These are phyloP conservation scores for Fusarium musae DNA, from an alignment of 2,329 filamentous ascomycete species.

Conservation along the genomic window DNA sequence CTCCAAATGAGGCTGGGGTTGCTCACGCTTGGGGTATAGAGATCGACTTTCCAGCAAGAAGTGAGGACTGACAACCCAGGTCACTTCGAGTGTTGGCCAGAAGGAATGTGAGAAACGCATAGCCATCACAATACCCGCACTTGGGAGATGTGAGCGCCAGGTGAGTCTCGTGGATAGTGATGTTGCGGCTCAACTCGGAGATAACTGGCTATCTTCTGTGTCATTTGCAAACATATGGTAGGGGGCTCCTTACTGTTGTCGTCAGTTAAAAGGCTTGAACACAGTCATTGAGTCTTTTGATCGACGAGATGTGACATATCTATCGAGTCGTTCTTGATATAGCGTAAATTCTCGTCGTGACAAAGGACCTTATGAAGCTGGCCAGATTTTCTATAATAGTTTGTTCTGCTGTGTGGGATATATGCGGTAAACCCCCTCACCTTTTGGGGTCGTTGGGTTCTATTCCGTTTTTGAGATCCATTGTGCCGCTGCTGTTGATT, in stretches of 20 bases:
- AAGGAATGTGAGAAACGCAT: not conserved
- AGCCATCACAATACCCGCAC: not conserved
- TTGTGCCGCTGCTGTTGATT: not conserved
- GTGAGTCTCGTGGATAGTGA: not conserved
- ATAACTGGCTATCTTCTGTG: not conserved
- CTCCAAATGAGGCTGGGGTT: not conserved
- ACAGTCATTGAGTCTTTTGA: not conserved
- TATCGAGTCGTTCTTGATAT: not conserved
- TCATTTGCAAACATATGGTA: no score
- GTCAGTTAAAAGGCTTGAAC: no score
- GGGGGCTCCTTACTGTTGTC: accelerated
- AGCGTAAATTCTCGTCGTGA: accelerated
- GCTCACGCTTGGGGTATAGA: not conserved
- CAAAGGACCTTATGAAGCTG: not conserved
- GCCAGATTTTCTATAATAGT: not conserved
- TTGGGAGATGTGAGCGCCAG: accelerated
- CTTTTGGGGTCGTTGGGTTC: not conserved
- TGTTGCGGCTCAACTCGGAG: not conserved
- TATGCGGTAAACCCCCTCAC: not conserved
- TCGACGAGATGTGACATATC: not conserved
- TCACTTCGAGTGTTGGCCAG: not conserved
- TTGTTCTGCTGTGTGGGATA: not conserved
- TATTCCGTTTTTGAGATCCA: not conserved
- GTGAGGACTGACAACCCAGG: not conserved
- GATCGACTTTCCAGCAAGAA: accelerated